These are phyloP conservation scores for Leccinum sublutescens DNA, from an alignment of 768 basidiomycete genomes.

Conservation along the genomic window DNA sequence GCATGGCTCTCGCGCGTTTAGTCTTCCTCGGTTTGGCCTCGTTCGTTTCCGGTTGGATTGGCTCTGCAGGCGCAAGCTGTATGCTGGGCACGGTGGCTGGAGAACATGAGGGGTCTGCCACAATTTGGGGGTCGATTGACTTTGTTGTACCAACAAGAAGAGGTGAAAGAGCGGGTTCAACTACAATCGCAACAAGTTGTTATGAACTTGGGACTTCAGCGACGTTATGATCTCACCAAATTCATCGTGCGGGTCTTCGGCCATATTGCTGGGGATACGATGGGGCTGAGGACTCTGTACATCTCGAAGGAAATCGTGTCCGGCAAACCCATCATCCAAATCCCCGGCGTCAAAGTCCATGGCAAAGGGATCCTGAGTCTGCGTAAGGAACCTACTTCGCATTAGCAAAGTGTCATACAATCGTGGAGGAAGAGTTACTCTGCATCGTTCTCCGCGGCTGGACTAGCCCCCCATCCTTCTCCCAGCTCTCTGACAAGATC, in stretches of 20 bases:
- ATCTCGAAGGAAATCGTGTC: slow-evolving; percentile 1
- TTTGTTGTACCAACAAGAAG: slow-evolving; percentile 4
- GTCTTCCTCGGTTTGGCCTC: slow-evolving; percentile 35
- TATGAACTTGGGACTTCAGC: neutral
- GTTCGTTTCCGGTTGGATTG: neutral
- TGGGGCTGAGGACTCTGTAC: neutral
- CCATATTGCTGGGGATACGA: neutral
- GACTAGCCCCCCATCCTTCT: slow-evolving; percentile 55
- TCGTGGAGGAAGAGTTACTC: slow-evolving; percentile 13
- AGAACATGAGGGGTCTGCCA: neutral
- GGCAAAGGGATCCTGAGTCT: slow-evolving; percentile 18
- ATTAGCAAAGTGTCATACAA: slow-evolving; percentile 11
- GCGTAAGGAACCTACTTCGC: slow-evolving; percentile 11
- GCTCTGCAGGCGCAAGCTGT: neutral
- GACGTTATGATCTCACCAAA: slow-evolving; percentile 9
- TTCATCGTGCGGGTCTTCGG: neutral
- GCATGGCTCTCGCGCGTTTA: slow-evolving; percentile 51
- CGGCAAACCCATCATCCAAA: slow-evolving; percentile 26
- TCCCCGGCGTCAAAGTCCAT: slow-evolving; percentile 18
- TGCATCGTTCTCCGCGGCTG: slow-evolving; percentile 4
- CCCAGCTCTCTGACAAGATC: slow-evolving; percentile 76
- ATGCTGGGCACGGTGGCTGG: neutral
- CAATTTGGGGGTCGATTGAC: slow-evolving; percentile 4
- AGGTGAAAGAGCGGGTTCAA: slow-evolving; percentile 1
- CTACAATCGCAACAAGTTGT: slow-evolving; percentile 6